phyloP scores from a whole-genome alignment of 106 monocot species.

The Dendrobium officinale region DNA sequence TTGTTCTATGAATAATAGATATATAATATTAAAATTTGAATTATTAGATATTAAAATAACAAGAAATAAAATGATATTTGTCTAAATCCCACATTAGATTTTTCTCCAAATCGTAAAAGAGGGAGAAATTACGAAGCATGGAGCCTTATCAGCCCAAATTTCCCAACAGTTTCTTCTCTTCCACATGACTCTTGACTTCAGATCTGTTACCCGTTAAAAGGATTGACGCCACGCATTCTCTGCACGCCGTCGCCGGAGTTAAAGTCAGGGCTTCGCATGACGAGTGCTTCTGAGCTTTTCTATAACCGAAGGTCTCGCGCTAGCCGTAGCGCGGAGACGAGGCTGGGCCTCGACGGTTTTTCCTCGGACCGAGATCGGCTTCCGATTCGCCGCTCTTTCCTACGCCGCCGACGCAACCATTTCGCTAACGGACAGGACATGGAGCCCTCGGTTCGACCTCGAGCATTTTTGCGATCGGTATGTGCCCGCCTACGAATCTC shows the following conservation, averaged over 20 bases:
- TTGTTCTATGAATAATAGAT: too few relatives aligned
- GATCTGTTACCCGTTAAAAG: too few relatives aligned
- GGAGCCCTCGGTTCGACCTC: neutral
- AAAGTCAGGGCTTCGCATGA: conserved; percentile 17
- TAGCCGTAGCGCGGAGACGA: conserved; percentile 10
- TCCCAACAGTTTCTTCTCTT: too few relatives aligned
- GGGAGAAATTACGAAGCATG: too few relatives aligned
- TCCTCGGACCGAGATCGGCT: conserved; percentile 3
- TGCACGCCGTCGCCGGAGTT: neutral
- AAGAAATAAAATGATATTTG: too few relatives aligned
- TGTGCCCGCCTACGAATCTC: neutral
- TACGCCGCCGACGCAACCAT: neutral
- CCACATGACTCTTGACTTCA: too few relatives aligned
- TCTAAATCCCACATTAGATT: too few relatives aligned
- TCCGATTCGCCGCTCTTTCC: conserved; percentile 7
- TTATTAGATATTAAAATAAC: too few relatives aligned
- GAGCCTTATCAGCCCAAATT: too few relatives aligned
- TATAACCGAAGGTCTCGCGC: conserved; percentile 29
- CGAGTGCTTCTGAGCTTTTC: conserved; percentile 44
- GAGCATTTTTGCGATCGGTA: neutral
- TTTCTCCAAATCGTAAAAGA: too few relatives aligned
- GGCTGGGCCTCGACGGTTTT: conserved; percentile 3
- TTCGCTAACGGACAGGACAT: neutral
- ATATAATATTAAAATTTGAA: too few relatives aligned
- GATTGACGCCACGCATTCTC: too few relatives aligned